phyloP scores from a whole-genome alignment of 768 basidiomycete species.

The Suillus clintonianus region DNA sequence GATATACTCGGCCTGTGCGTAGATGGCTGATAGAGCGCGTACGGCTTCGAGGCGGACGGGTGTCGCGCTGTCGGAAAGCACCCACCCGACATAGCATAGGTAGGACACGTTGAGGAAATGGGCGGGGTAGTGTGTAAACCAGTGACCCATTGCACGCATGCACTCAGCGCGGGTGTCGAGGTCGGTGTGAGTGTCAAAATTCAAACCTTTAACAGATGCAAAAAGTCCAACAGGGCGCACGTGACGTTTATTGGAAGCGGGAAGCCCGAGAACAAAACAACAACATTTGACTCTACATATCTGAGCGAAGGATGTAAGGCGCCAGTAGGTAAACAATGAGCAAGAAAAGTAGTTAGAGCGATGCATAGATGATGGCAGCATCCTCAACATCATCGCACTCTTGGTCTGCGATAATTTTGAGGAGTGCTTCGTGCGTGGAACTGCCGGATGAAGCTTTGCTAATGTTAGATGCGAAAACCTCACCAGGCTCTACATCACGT shows the following conservation, averaged over 20 bases:
- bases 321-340: no score
- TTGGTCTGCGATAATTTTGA: neutral
- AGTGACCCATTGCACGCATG: slow-evolving; percentile 81
- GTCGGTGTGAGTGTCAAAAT: no score
- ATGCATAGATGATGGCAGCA: no score
- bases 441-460: neutral
- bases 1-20: slow-evolving; percentile 76
- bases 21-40: slow-evolving; percentile 77
- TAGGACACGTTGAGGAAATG: slow-evolving; percentile 87
- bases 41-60: slow-evolving; percentile 90
- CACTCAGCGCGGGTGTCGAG: slow-evolving; percentile 95
- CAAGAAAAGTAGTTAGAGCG: no score
- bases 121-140: slow-evolving; percentile 88
- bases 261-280: no score
- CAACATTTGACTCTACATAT: no score
- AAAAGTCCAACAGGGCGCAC: no score
- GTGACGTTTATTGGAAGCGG: no score
- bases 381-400: neutral
- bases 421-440: neutral
- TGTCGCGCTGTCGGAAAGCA: slow-evolving; percentile 84
- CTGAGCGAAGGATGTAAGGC: no score
- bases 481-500: neutral
- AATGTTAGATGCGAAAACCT: neutral
- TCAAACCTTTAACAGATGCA: no score
- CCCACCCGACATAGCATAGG: slow-evolving; percentile 94